Evolutionary conservation across 208 protist genomes (phyloP).

Genomic region (Trypanosoma melophagium): DNA sequence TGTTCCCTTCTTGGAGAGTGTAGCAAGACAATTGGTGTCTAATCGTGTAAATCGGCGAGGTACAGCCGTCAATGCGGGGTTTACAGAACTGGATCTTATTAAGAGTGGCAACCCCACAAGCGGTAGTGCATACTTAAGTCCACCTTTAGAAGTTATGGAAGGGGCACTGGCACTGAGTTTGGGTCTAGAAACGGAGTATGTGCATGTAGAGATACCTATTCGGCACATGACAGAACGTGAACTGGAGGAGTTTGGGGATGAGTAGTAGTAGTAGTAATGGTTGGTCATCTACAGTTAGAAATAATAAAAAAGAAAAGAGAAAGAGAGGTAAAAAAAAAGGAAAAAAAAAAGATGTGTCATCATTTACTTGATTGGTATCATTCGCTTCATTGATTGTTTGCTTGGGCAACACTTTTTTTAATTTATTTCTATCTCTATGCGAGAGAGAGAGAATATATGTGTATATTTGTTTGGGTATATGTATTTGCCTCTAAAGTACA

Average conservation of each 20-base stretch:
- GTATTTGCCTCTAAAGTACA: no score
- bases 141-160: constrained; percentile 17
- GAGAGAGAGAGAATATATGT: no score
- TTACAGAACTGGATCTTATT: background rate
- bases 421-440: no score
- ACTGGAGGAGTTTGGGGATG: constrained; percentile 10
- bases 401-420: no score
- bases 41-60: background rate
- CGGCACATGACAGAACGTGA: constrained; percentile 19
- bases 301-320: no score
- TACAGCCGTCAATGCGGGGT: background rate
- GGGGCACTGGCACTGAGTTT: constrained; percentile 22
- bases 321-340: no score
- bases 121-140: background rate
- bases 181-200: constrained; percentile 22
- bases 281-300: no score
- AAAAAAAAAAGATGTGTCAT: no score
- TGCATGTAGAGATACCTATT: constrained; percentile 24
- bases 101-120: background rate
- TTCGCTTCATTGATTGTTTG: no score
- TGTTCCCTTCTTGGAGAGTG: constrained; percentile 13
- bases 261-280: no score
- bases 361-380: no score
- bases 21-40: background rate
- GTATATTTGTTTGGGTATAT: no score